A percentile compares a stretch with the other conserved stretches of the same genome.
Evolutionary conservation across 306 rosid genomes (phyloP).

Genomic region (Elaeagnus macrophylla): DNA sequence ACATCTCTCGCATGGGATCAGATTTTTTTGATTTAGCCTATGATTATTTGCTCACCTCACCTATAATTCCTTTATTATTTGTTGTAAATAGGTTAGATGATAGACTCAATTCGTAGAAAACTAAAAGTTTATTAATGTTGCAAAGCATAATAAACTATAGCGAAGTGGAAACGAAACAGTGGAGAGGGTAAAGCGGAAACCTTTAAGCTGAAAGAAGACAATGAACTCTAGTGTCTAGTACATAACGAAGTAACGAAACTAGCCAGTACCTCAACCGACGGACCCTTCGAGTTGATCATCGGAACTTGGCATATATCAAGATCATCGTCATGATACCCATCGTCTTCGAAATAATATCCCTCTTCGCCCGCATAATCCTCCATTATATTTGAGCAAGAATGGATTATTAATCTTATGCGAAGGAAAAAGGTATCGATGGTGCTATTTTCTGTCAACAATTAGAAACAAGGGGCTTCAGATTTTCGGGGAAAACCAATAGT

Average conservation of each 20-base stretch:
- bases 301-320: slow-evolving; percentile 1
- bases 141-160: too few relatives aligned
- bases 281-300: not conserved
- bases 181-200: not conserved
- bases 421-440: not conserved
- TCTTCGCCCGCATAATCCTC: slow-evolving; percentile 11
- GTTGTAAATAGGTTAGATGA: too few relatives aligned
- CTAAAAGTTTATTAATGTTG: too few relatives aligned
- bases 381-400: slow-evolving; percentile 5
- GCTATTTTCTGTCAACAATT: not conserved
- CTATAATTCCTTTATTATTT: too few relatives aligned
- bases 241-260: not conserved
- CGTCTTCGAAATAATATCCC: slow-evolving; percentile 1
- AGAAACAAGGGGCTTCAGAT: not conserved
- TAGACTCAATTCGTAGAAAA: too few relatives aligned
- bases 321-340: slow-evolving; percentile 8
- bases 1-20: too few relatives aligned
- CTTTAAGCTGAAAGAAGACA: not conserved
- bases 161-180: too few relatives aligned
- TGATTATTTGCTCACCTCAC: too few relatives aligned
- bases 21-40: too few relatives aligned
- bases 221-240: not conserved
- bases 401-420: not conserved
- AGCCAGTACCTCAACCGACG: slow-evolving; percentile 13
- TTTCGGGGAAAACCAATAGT: not conserved